Evolutionary conservation across 176 grass and related monocot genomes (phyloP), one percentile per base, ranked within the genome.

Genomic region (Pontederia paniculata): DNA sequence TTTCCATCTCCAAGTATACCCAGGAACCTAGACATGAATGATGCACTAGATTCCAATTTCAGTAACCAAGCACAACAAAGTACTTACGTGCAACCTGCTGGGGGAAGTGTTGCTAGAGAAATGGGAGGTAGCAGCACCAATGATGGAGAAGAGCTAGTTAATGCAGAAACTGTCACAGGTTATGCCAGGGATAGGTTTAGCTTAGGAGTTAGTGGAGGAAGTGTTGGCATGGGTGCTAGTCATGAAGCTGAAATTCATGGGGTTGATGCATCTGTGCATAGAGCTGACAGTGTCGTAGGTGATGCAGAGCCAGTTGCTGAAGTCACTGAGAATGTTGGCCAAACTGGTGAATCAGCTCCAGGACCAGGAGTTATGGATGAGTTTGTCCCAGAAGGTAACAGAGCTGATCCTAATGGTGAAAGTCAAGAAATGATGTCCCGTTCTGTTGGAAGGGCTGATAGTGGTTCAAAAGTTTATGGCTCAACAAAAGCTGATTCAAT

Each of bases 191-290:
- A 81, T 69, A 88, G 84, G 44, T 75, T 97, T 63, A 97, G 86
- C 70, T 71, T 97, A 54, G 93, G 93, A 62, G 61, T 91, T 23
- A 97, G 93, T 77, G 86, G 80, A 62, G 93, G 93, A 14, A 97
- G 93, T 60, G 86, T 97, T 54, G 93, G 93, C 56, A 97, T 97
- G 93, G 93, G 93, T 62, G 80, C 83, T 46, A 97, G 93, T 69
- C 83, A 97, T 58, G 93, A 97, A 66, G 93, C 93, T 66, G 93
- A 97, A 76, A 97, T 91, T 68, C 93, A 97, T 81, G 93, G 93
- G 45, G 77, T 80, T 66, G 93, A 81, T 66, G 74, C 70, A 57
- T 95, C 85, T 75, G 69, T 88, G 62, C 86, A 97, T 58, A 89
- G 83, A 70, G n/a, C 93, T 31, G 75, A 84, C 48, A 89, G 86